Evolutionary conservation across 2,329 filamentous ascomycete species (phyloP).

Genomic region (Aspergillus novoparasiticus): DNA sequence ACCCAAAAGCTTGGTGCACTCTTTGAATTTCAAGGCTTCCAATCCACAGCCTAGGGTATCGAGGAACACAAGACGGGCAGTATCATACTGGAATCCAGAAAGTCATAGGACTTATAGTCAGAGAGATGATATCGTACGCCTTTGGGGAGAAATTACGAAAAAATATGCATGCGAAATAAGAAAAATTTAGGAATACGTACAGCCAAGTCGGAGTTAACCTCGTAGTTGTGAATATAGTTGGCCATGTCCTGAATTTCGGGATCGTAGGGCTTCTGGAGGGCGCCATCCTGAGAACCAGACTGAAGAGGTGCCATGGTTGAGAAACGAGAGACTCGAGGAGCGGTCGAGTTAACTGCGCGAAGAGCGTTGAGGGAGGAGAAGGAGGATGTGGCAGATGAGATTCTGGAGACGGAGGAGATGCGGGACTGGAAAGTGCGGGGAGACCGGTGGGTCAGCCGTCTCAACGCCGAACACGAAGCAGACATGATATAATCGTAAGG

Average conservation of each 20-base stretch:
- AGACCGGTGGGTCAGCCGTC: constrained; percentile 45
- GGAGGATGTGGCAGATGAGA: constrained; percentile 36
- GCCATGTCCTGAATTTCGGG: constrained; percentile 95
- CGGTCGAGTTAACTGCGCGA: constrained; percentile 17
- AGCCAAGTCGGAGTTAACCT: constrained; percentile 87
- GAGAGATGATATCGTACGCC: background rate
- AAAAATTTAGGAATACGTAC: constrained; percentile 56
- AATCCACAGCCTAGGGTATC: constrained; percentile 97
- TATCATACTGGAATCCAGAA: constrained; percentile 66
- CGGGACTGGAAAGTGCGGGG: constrained; percentile 50
- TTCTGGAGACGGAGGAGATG: constrained; percentile 45
- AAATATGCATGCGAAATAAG: background rate
- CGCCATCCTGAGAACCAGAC: constrained; percentile 39
- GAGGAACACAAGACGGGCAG: constrained; percentile 92
- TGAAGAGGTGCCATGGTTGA: constrained; percentile 48
- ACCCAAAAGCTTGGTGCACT: constrained; percentile 92
- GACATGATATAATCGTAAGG: constrained; percentile 35
- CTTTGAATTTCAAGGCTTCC: constrained; percentile 91
- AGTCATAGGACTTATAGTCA: background rate
- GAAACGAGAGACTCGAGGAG: constrained; percentile 37
- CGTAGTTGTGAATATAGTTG: constrained; percentile 88
- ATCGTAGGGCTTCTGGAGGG: constrained; percentile 67
- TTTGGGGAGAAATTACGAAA: background rate
- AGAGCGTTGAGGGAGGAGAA: constrained; percentile 32
- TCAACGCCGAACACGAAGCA: constrained; percentile 43